Evolutionary conservation across 2,329 filamentous ascomycete genomes (phyloP), one percentile per base, ranked within the genome.

Genomic region (Aspergillus niger): DNA sequence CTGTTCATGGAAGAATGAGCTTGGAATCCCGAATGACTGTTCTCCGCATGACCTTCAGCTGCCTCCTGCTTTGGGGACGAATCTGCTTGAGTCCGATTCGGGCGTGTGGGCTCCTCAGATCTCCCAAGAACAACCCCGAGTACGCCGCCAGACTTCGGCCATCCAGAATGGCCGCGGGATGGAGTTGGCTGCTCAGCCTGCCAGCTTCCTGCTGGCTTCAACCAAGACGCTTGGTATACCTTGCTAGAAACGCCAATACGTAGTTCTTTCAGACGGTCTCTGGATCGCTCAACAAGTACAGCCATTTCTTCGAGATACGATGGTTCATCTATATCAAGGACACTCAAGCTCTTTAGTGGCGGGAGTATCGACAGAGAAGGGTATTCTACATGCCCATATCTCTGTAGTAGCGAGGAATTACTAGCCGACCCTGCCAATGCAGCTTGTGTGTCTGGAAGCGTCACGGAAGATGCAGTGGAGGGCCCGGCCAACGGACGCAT

Each of bases 241-340:
- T 69, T 71, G 13, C 79, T 71, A 5, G 90, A 86, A 58, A 95
- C 86, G 5, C 91, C 90, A 5, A 95, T 83, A 47, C 90, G 83
- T 36, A 96, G 80, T 73, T 94, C 91, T 30, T 85, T 83, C 15
- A 95, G 78, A 44, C 82, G 82, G 63, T 83, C 80, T 60, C 86
- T 81, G 11, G 91, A 94, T 24, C 87, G 85, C 62, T 89, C 88
- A 62, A 95, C 86, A 11, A 95, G 81, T 44, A 91, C 81, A 57
- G 89, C 89, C 85, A 95, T 89, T 76, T 95, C 91, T 70, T 94
- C 91, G 39, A 94, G 77, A 72, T 95, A 95, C 28, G 88, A 84
- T n/a, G 91, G 77, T 71, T 94, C 90, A 69, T 95, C 91, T 61
- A 95, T 90, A 67, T 95, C 89, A 44, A 95, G 80, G 1, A 93